phyloP scores from a whole-genome alignment of 768 basidiomycete genomes.

The Mycena crocata region DNA sequence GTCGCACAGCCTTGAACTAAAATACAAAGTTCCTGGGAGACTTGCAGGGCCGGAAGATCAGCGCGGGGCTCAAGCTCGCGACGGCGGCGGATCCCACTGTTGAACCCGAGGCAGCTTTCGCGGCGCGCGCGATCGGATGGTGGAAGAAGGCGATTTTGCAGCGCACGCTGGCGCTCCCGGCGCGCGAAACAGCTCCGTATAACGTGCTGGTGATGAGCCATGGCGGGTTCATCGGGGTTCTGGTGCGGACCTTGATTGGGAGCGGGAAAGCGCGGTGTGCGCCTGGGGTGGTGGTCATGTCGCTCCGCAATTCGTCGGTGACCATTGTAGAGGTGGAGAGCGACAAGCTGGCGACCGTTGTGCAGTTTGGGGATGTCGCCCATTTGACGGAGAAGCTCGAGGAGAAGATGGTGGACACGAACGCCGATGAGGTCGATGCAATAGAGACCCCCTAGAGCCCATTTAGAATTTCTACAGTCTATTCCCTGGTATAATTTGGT shows the following conservation, averaged over 20 bases:
- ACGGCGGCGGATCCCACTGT: slow-evolving; percentile 44
- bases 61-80: slow-evolving; percentile 25
- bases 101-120: slow-evolving; percentile 56
- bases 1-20: not conserved
- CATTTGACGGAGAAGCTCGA: slow-evolving; percentile 57
- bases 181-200: slow-evolving; percentile 41
- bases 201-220: slow-evolving; percentile 74
- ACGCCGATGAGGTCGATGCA: slow-evolving; percentile 69
- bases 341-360: slow-evolving; percentile 52
- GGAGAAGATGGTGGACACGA: slow-evolving; percentile 51
- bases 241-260: slow-evolving; percentile 62
- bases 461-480: too few species aligned
- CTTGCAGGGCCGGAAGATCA: slow-evolving; percentile 59
- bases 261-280: slow-evolving; percentile 52
- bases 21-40: slow-evolving; percentile 66
- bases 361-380: slow-evolving; percentile 64
- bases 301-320: slow-evolving; percentile 67
- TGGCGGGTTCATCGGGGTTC: slow-evolving; percentile 68
- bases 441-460: too few species aligned
- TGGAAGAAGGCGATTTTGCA: slow-evolving; percentile 64
- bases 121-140: slow-evolving; percentile 67
- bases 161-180: slow-evolving; percentile 36
- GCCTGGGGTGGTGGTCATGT: slow-evolving; percentile 47
- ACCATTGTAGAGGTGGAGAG: slow-evolving; percentile 67
- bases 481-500: too few species aligned